Conservation (phyloP, 257 asterid genomes). For the Solanum neorickii region DNA sequence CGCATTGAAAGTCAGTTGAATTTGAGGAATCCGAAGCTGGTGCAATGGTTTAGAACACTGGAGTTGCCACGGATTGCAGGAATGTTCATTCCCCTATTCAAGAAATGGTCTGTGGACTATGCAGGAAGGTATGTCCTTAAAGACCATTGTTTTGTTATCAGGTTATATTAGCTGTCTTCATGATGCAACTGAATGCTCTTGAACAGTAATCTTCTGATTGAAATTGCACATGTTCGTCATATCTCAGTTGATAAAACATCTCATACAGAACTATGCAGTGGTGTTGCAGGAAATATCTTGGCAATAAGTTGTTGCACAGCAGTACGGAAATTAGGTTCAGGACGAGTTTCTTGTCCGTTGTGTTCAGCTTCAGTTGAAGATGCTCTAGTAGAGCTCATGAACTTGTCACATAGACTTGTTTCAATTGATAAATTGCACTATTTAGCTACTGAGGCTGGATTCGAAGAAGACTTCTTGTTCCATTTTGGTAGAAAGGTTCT, state of each 20-base stretch:
- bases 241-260: slow-evolving; percentile 7
- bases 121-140: slow-evolving; percentile 55
- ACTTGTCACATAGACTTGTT: slow-evolving; percentile 31
- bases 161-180: neutral
- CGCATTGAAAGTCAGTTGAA: slow-evolving; percentile 45
- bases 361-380: slow-evolving; percentile 28
- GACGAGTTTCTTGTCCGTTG: slow-evolving; percentile 27
- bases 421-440: slow-evolving; percentile 49
- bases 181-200: neutral
- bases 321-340: slow-evolving; percentile 35
- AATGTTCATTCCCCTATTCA: slow-evolving; percentile 54
- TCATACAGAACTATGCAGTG: slow-evolving; percentile 42
- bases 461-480: slow-evolving; percentile 51
- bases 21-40: slow-evolving; percentile 36
- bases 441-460: slow-evolving; percentile 75
- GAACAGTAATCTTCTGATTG: neutral
- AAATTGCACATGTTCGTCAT: neutral
- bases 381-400: slow-evolving; percentile 49
- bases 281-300: slow-evolving; percentile 74
- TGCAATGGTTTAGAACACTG: slow-evolving; percentile 55
- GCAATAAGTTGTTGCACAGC: slow-evolving; percentile 68
- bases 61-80: slow-evolving; percentile 57
- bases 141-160: neutral
- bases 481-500: slow-evolving; percentile 62
- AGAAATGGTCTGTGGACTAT: slow-evolving; percentile 75